Conservation (phyloP, 2,329 filamentous ascomycete genomes). For the Aspergillus persii region DNA sequence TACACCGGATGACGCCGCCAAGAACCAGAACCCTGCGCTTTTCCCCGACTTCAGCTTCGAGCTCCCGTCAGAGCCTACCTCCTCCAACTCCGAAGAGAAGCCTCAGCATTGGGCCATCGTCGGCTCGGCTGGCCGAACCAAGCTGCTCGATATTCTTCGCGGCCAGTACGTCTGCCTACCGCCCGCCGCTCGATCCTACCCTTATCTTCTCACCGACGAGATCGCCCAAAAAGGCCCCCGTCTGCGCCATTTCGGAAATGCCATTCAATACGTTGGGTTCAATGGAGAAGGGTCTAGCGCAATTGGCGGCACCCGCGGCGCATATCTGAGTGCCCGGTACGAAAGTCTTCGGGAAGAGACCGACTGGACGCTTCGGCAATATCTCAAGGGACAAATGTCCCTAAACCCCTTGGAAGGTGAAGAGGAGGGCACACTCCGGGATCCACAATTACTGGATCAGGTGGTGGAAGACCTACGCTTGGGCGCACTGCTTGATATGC, state of each 20-base stretch:
- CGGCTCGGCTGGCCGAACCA: slow-evolving; percentile 76
- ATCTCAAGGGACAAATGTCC: slow-evolving; percentile 76
- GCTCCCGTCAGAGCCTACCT: slow-evolving; percentile 54
- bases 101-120: slow-evolving; percentile 78
- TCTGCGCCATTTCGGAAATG: slow-evolving; percentile 60
- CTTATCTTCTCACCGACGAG: slow-evolving; percentile 66
- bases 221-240: slow-evolving; percentile 51
- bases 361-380: slow-evolving; percentile 81
- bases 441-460: slow-evolving; percentile 54
- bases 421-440: slow-evolving; percentile 50
- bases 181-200: slow-evolving; percentile 72
- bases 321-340: slow-evolving; percentile 86
- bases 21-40: slow-evolving; percentile 65
- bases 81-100: slow-evolving; percentile 6
- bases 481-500: slow-evolving; percentile 68
- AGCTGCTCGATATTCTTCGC: slow-evolving; percentile 73
- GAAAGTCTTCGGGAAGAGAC: slow-evolving; percentile 83
- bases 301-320: slow-evolving; percentile 55
- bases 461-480: slow-evolving; percentile 71
- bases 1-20: slow-evolving; percentile 41
- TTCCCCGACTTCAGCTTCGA: slow-evolving; percentile 70
- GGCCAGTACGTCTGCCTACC: slow-evolving; percentile 75
- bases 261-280: slow-evolving; percentile 89
- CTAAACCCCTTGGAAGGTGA: slow-evolving; percentile 68
- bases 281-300: slow-evolving; percentile 64